phyloP scores from a whole-genome alignment of 257 asterid species.

The Nicotiana knightiana region DNA sequence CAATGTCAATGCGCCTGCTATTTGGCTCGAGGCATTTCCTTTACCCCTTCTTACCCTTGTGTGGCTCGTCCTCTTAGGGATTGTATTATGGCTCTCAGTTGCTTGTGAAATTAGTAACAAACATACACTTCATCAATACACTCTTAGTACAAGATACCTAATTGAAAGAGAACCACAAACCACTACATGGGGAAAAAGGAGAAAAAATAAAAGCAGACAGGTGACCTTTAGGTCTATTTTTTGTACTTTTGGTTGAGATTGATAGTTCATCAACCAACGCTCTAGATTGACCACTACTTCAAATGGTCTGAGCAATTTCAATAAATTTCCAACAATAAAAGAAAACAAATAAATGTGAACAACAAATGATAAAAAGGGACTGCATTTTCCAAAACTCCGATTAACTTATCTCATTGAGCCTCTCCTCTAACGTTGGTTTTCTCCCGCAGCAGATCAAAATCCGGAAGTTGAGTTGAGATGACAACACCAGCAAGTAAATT shows the following conservation, averaged over 20 bases:
- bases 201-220: background rate
- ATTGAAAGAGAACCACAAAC: constrained; percentile 1
- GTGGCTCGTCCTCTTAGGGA: too few species aligned
- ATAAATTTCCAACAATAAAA: background rate
- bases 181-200: background rate
- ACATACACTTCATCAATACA: background rate
- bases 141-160: background rate
- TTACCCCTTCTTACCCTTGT: too few species aligned
- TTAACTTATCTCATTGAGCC: background rate
- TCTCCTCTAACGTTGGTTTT: background rate
- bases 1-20: too few species aligned
- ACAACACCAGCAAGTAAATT: background rate
- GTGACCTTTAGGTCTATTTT: background rate
- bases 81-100: background rate
- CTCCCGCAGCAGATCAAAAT: background rate
- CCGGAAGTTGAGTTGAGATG: background rate
- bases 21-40: too few species aligned
- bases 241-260: background rate
- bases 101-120: background rate
- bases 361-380: background rate
- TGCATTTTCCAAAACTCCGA: too few species aligned
- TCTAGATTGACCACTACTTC: background rate
- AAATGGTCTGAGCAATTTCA: background rate
- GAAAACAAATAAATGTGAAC: background rate
- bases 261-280: background rate